Conservation (phyloP, 1,139 yeast genomes). For the Scheffersomyces titani region DNA sequence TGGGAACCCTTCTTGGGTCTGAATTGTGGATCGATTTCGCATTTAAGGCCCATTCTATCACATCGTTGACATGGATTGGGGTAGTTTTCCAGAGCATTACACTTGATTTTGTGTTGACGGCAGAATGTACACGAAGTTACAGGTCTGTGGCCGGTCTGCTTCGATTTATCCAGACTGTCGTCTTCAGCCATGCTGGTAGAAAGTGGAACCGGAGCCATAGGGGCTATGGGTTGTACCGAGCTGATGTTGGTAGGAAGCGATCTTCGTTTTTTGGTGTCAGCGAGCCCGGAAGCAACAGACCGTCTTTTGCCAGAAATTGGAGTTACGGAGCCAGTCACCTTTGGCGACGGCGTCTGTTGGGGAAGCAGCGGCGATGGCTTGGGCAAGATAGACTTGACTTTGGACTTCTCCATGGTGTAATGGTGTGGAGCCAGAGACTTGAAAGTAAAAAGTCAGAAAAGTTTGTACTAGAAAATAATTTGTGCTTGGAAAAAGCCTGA, state of each 20-base stretch:
- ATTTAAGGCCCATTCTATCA: constrained; percentile 72
- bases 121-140: constrained; percentile 94
- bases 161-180: constrained; percentile 14
- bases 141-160: constrained; percentile 65
- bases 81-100: constrained; percentile 83
- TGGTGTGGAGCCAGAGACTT: background rate
- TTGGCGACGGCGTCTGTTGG: constrained; percentile 2
- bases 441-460: background rate
- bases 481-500: background rate
- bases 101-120: constrained; percentile 90
- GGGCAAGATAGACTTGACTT: constrained; percentile 39
- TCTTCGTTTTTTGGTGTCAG: constrained; percentile 3
- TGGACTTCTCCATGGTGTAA: constrained; percentile 36
- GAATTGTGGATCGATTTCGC: constrained; percentile 90
- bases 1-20: constrained; percentile 92
- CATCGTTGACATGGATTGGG: constrained; percentile 87
- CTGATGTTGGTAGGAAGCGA: background rate
- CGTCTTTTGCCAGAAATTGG: background rate
- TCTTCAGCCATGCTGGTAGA: background rate
- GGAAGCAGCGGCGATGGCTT: constrained; percentile 28
- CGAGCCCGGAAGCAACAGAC: background rate
- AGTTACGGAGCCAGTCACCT: background rate
- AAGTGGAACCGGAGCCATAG: background rate
- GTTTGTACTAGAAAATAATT: background rate
- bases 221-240: background rate